Evolutionary conservation across 768 basidiomycete species (phyloP).

Genomic region (Tricholoma sp.): DNA sequence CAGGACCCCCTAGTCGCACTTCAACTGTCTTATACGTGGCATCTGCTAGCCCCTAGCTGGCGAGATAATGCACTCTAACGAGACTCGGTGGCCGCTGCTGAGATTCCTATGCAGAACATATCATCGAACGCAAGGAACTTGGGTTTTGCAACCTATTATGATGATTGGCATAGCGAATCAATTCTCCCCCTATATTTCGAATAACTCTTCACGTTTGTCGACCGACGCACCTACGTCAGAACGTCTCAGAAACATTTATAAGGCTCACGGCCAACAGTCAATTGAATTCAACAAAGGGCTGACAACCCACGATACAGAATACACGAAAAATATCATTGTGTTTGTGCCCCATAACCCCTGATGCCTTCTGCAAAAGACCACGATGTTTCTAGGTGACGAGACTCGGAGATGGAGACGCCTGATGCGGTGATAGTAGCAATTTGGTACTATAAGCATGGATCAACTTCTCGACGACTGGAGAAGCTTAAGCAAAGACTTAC

Average conservation of each 20-base stretch:
- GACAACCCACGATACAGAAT: slow-evolving; percentile 5
- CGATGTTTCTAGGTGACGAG: slow-evolving; percentile 65
- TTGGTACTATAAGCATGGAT: slow-evolving; percentile 72
- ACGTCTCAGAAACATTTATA: not conserved
- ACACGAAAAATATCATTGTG: slow-evolving; percentile 47
- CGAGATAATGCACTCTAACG: too few species aligned
- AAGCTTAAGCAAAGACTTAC: slow-evolving; percentile 34
- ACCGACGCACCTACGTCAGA: too few species aligned
- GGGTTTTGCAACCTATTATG: too few species aligned
- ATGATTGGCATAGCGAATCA: too few species aligned
- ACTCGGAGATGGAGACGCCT: slow-evolving; percentile 77
- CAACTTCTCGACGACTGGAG: not conserved
- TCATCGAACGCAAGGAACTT: too few species aligned
- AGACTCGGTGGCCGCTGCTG: too few species aligned
- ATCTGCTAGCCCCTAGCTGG: too few species aligned
- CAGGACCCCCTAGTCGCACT: too few species aligned
- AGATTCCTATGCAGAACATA: too few species aligned
- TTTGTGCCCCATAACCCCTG: slow-evolving; percentile 86
- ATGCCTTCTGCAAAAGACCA: slow-evolving; percentile 95
- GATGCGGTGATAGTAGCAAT: slow-evolving; percentile 79
- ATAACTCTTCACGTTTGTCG: too few species aligned
- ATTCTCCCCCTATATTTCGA: too few species aligned
- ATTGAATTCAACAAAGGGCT: not conserved
- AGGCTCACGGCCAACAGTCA: not conserved
- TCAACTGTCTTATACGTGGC: too few species aligned